Evolutionary conservation across 495 filamentous ascomycete genomes (phyloP), one percentile per base, ranked within the genome.

Genomic region (Glutinoglossum americanum): DNA sequence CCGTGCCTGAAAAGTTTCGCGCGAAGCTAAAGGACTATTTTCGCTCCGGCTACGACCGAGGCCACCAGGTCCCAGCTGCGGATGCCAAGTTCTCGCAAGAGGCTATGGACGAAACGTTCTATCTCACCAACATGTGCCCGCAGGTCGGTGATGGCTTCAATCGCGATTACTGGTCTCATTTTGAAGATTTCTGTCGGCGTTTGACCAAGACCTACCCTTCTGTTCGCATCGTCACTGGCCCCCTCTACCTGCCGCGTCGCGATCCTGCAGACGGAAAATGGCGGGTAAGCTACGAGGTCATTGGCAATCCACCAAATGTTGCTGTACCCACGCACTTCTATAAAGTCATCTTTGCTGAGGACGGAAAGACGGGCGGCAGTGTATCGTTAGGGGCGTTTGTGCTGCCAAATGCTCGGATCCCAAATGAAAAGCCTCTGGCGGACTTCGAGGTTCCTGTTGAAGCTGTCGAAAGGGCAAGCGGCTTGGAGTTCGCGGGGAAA

Each of bases 301-400:
- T 98, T 57, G 92, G 92, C 3, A 80, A 76, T 64, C 92, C 93
- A 56, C 93, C 92, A 2, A 96, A 88, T 65, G 80, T 98, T 21
- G 88, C 93, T 8, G 92, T 98, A 58, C 92, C 92, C 9, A 98
- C 92, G 26, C 92, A 98, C 67, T 98, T 98, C 73, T 98, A 92
- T 74, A 98, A 98, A 73, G 86, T 98, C 54, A 87, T 98, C 56
- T 92, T 93, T 63, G 92, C 85, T 4, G 92, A 97, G 69, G 87
- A 94, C 63, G 85, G 84, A 1, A 74, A 68, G 15, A 70, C 71
- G 0, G 77, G 76, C 8, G 84, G 88, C 4, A 83, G 83, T 57
- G 92, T 98, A 1, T 87, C 88, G 1, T 68, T 98, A 8, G 93
- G 86, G 23, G 93, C 92, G 1, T 98, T 98, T 65, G 92, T 98